phyloP scores from a whole-genome alignment of 176 grass and related monocot genomes.

The Sorghum bicolor region DNA sequence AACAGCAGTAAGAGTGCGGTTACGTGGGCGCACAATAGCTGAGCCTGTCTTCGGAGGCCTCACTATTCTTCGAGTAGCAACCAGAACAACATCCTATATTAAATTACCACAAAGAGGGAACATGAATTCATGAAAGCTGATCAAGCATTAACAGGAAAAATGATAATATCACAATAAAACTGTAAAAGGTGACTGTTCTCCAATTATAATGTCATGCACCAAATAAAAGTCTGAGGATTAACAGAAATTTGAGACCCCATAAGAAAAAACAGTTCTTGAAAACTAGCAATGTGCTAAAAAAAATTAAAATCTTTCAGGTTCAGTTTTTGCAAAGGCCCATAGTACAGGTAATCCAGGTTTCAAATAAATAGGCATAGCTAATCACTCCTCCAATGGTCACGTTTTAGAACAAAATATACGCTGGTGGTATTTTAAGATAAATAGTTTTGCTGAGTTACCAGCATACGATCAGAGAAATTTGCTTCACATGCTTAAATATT shows the following conservation, averaged over 20 bases:
- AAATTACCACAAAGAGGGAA: background rate
- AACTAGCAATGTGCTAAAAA: background rate
- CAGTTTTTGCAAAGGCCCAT: background rate
- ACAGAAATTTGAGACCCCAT: background rate
- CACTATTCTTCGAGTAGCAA: conserved; percentile 68
- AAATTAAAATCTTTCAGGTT: background rate
- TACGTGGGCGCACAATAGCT: conserved; percentile 65
- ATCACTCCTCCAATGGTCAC: background rate
- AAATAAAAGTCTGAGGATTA: background rate
- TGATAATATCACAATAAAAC: background rate
- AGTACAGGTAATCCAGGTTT: background rate
- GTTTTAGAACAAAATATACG: background rate
- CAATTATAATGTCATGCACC: background rate
- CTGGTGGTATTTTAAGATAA: background rate
- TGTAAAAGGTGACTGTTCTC: background rate
- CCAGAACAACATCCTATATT: conserved; percentile 60
- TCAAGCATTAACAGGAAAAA: background rate
- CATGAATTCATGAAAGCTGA: background rate
- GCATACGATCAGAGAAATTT: background rate
- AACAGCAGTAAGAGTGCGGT: conserved; percentile 56
- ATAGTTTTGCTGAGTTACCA: background rate
- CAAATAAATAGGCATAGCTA: background rate
- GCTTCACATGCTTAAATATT: background rate
- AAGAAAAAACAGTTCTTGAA: background rate
- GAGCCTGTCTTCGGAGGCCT: conserved; percentile 74